Evolutionary conservation across 306 rosid species (phyloP), one percentile per base, ranked within the genome.

Genomic region (Myrica gale): DNA sequence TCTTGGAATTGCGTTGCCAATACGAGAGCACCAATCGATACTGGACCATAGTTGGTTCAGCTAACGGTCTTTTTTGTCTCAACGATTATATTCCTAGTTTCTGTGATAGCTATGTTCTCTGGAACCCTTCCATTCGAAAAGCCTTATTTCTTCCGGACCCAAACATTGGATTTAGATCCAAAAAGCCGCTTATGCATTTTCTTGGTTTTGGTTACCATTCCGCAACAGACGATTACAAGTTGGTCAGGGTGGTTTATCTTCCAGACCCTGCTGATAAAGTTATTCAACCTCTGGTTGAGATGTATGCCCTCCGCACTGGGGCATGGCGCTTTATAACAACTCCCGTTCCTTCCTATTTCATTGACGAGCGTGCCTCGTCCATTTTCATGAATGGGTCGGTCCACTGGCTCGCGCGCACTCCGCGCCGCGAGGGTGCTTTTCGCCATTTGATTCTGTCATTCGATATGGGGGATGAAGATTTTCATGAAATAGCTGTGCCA

Each of bases 401-500:
- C 7, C 67, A 32, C 44, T 61, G 67, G 44, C 67, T 61, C 9
- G 67, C 8, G 7, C 44, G 13, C 17, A 12, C 67, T 61, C 2
- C 43, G 7, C 6, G 11, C 6, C 15, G 7, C 17, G 15, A 61
- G 42, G n/a, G 37, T 23, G 39, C 41, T 1, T 23, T 61, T 61
- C n/a, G 67, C 17, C 26, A 12, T 61, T 15, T 26, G 8, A 61
- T 61, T 9, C 7, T 61, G 43, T 23, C 44, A 11, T 61, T 61
- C 17, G 13, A 61, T 37, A 26, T 61, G 7, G 42, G 42, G 68
- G 43, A 61, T 32, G 68, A 61, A 9, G 45, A 16, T 61, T 61
- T 61, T 61, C 17, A 13, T 61, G 68, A 61, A 61, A 26, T 61
- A 43, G 68, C 68, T 32, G 68, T 32, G 44, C 68, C 68, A 13